phyloP scores from a whole-genome alignment of 176 grass and related monocot species.

The Carex kokanica region DNA sequence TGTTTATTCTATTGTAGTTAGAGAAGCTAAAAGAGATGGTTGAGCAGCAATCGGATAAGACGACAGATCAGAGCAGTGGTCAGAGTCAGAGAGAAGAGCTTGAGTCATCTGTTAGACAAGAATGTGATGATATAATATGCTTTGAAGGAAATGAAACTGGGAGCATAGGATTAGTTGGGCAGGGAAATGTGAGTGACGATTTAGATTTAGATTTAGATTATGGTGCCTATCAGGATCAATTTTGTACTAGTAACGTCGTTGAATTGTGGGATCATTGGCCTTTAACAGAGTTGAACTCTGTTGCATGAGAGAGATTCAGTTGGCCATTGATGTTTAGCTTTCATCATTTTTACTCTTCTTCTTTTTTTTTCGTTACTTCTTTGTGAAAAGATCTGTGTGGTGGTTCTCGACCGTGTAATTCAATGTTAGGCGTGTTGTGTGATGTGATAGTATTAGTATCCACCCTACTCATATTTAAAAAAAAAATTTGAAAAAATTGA shows the following conservation, averaged over 20 bases:
- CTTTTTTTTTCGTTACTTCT: background rate
- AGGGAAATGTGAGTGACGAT: conserved; percentile 15
- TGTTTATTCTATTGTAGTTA: conserved; percentile 26
- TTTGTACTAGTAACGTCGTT: conserved; percentile 49
- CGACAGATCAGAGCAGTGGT: background rate
- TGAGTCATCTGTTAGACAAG: conserved; percentile 35
- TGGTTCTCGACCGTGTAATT: background rate
- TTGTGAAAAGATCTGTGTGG: background rate
- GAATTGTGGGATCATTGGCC: conserved; percentile 84
- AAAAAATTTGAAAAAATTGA: no score
- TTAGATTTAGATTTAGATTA: conserved; percentile 31
- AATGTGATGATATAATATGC: conserved; percentile 20
- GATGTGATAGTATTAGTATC: background rate
- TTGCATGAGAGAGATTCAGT: conserved; percentile 31
- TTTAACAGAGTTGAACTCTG: conserved; percentile 54
- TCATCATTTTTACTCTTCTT: background rate
- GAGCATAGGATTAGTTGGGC: conserved; percentile 25
- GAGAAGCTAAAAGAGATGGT: conserved; percentile 49
- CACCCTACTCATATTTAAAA: background rate
- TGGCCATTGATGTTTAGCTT: background rate
- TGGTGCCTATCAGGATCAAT: conserved; percentile 38
- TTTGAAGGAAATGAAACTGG: conserved; percentile 40
- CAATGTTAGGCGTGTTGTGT: background rate
- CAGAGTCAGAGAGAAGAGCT: background rate
- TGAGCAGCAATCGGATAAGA: conserved; percentile 37